Base-by-base conservation (phyloP, 306 rosid genomes). In the Vigna mungo region DNA sequence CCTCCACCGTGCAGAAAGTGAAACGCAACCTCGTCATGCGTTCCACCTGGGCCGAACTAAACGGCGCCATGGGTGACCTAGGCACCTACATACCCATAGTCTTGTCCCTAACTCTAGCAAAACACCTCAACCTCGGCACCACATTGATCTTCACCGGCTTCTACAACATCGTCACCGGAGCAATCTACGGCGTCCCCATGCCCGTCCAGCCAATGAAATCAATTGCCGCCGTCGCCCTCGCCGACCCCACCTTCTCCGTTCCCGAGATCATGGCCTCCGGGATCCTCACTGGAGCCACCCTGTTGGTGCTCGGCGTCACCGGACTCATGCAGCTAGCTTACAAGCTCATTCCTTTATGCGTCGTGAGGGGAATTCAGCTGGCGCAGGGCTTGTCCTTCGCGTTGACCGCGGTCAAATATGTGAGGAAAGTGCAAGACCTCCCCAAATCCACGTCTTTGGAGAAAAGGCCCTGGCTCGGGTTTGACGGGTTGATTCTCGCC, bases 171-270 rank as follows among this genome's bases (percentile, higher is more conserved):
- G n/a, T 92, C 62, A 86, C 91, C 1, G 97, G 97, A 2, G 87
- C 88, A 60, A 75, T 93, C 8, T 93, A 90, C 13, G 96, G 96
- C 9, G 96, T 90, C 21, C 96, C 96, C 7, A 90, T 89, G 94
- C 94, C 97, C 3, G 96, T 93, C 23, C 97, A 93, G 68, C 97
- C 97, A 27, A 93, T 93, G 97, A 92, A 92, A 56, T 77, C 96
- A 60, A 90, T 93, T 32, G 94, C 88, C 1, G 93, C 96, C 2
- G 89, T 34, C 2, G 91, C 96, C 14, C 76, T 92, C 15, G 67
- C 97, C 1, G 86, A 88, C 9, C 1, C 89, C 30, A 9, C 78
- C 9, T 92, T 92, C 51, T 78, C 82, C 4, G 61, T 92, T 21
- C 87, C 90, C 7, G 92, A 92, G 71, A 87, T 92, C 72, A 90